These are phyloP conservation scores for Tilletia setariae DNA, from an alignment of 1,284 basidiomycete genomes.

Conservation along the genomic window DNA sequence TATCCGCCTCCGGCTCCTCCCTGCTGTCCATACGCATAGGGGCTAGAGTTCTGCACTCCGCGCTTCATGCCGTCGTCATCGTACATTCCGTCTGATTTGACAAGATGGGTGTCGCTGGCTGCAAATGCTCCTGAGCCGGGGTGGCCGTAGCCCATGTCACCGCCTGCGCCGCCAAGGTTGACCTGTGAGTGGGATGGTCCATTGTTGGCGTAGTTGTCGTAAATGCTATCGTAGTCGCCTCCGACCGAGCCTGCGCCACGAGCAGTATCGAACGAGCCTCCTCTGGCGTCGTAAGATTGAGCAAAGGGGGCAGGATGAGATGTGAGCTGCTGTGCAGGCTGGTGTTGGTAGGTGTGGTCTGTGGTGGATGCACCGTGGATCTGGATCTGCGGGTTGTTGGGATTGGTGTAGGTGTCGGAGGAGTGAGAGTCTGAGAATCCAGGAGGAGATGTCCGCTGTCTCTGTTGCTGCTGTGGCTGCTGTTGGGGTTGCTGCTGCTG, in stretches of 20 bases:
- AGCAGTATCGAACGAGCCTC: not conserved
- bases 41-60: not conserved
- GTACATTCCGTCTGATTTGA: slow-evolving; percentile 1
- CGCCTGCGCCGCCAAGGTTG: not conserved
- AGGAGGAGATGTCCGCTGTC: slow-evolving; percentile 4
- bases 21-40: not conserved
- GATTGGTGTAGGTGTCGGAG: slow-evolving; percentile 10
- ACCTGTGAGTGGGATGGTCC: not conserved
- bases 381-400: slow-evolving; percentile 7
- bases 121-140: not conserved
- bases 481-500: not conserved
- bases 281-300: not conserved
- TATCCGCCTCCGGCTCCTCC: not conserved
- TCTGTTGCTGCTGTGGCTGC: not conserved
- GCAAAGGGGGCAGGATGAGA: not conserved
- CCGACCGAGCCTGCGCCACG: not conserved
- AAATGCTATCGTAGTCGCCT: slow-evolving; percentile 10
- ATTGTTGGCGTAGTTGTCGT: slow-evolving; percentile 5
- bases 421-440: slow-evolving; percentile 14
- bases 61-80: slow-evolving; percentile 9
- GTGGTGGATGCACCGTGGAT: not conserved
- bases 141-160: not conserved
- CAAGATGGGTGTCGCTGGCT: slow-evolving; percentile 7
- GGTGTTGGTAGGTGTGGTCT: not conserved
- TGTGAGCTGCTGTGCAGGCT: not conserved